phyloP scores from a whole-genome alignment of 257 asterid species.

The Solanum gracilifrons region DNA sequence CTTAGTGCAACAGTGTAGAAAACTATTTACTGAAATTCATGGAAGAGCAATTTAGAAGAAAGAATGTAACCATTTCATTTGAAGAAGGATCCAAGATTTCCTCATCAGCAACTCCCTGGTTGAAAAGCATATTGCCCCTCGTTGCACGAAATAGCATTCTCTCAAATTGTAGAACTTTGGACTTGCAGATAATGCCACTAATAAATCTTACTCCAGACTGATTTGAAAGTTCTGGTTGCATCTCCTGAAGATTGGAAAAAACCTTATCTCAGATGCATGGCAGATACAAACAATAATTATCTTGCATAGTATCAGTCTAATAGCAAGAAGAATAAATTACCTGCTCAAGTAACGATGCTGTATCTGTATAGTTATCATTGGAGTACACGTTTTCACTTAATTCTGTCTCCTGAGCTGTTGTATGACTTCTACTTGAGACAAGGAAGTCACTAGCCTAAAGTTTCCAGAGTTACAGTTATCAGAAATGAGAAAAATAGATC shows the following conservation, averaged over 20 bases:
- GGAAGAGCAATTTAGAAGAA: background rate
- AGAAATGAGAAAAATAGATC: background rate
- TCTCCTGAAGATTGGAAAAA: conserved; percentile 50
- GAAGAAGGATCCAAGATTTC: conserved; percentile 74
- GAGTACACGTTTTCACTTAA: conserved; percentile 54
- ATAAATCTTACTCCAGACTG: conserved; percentile 93
- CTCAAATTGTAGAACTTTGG: conserved; percentile 71
- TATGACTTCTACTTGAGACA: conserved; percentile 52
- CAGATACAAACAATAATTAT: conserved; percentile 9
- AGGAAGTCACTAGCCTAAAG: conserved; percentile 90
- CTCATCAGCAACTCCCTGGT: conserved; percentile 72
- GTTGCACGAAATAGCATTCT: conserved; percentile 98
- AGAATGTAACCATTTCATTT: conserved; percentile 63
- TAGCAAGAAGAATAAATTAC: conserved; percentile 20
- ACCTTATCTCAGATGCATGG: background rate
- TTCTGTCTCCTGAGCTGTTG: conserved; percentile 62
- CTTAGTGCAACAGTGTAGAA: background rate
- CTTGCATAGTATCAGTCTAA: background rate
- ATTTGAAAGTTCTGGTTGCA: conserved; percentile 63
- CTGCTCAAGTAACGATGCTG: conserved; percentile 78
- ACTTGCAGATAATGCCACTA: conserved; percentile 82
- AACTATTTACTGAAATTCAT: background rate
- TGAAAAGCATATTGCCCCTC: conserved; percentile 96
- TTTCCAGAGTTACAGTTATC: background rate
- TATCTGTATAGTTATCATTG: conserved; percentile 36